Evolutionary conservation across 2,329 filamentous ascomycete species (phyloP), one percentile per base, ranked within the genome.

Genomic region (Cordyceps tenuipes): DNA sequence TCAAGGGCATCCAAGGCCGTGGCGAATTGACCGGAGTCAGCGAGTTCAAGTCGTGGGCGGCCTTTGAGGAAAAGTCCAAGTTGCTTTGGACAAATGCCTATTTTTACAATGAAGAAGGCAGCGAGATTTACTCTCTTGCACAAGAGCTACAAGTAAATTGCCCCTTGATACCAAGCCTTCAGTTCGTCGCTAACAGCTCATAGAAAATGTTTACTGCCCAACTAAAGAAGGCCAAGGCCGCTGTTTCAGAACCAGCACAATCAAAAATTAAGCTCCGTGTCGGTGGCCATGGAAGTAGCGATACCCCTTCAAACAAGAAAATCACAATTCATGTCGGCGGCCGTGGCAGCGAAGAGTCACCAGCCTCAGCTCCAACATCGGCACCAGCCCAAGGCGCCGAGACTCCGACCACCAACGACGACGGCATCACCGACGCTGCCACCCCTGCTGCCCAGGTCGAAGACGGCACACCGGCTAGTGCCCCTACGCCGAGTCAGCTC

Each of bases 71-170:
- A 58, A 89, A 89, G 68, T 81, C 90, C 13, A 89, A 86, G 67
- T 80, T 90, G 57, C 85, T 97, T 48, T 97, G 92, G 92, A 82
- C 81, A 53, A 97, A 97, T 72, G 91, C 91, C 0, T 88, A 86
- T 68, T 87, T 87, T 62, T 97, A 93, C 77, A 97, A 97, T 66
- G 90, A 96, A 71, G 91, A 96, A 69, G 89, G 88, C 4, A 96
- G 92, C 68, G 88, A 91, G 17, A 92, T 96, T 56, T 90, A 86
- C 64, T 79, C 83, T 23, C 78, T 94, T 62, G 90, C 91, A 0
- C 83, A 86, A 53, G 86, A 94, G 62, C 82, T 97, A 7, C 87
- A 95, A 83, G 90, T 90, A 76, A 53, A 67, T 66, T 9, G 5
- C 12, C 3, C 3, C 4, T 13, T 13, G 1, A 23, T 3, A 7